Base-by-base conservation (phyloP, 2,329 filamentous ascomycete species). In the Phialophora verrucosa region DNA sequence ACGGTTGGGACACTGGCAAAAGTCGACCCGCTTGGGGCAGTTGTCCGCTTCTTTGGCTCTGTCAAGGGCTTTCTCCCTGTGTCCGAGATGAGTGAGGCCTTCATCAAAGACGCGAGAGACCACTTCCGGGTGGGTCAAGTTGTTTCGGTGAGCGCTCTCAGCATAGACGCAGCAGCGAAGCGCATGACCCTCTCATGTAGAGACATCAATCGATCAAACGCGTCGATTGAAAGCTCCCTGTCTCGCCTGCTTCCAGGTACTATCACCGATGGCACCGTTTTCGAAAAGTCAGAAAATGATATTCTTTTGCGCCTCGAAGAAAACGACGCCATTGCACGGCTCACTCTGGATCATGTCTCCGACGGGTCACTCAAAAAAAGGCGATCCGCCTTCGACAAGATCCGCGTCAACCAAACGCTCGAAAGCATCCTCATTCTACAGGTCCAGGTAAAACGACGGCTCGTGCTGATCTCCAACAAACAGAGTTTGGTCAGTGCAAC, bases 41-140 rank as follows among this genome's bases (percentile, higher is more conserved):
- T 94, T 20, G 90, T 99, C 61, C 92, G 96, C 75, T 99, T 98
- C 79, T 99, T 96, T 74, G 92, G 92, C 20, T 80, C 84, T 8
- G 83, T 99, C 23, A 87, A 88, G 70, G 96, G 91, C 8, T 99
- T 96, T 81, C 84, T 99, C 62, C 95, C 95, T 1, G 89, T 96
- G 0, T 91, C 91, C 1, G 94, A 99, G 79, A 99, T 99, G 95
- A 98, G 95, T 76, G 95, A 99, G 77, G 93, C 93, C 11, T 97
- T 90, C 75, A 97, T 99, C 74, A 87, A 90, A 71, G 91, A 97
- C 74, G 93, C 95, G 4, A 87, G 87, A 54, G 89, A 96, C 74
- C 93, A 98, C 78, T 99, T 99, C 82, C 88, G 90, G 42, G 80
- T 88, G 51, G 96, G 95, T 0, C 95, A 99, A 77, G 94, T 96